Evolutionary conservation across 345 rosid genomes (phyloP).

Genomic region (Citrus trifoliata): DNA sequence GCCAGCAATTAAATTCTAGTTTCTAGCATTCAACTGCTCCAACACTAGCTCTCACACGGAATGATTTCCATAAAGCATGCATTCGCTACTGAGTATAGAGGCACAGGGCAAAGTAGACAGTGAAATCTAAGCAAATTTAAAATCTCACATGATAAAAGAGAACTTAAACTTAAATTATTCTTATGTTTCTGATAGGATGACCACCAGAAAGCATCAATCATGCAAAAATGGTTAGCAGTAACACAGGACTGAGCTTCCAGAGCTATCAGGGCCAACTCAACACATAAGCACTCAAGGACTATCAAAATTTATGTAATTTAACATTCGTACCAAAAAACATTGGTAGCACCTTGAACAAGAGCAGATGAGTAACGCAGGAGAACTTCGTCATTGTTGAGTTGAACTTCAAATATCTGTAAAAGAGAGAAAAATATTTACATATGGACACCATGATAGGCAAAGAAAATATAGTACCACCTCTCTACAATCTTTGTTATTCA

Average conservation of each 20-base stretch:
- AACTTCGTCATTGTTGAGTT: slow-evolving; percentile 64
- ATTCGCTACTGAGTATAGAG: not conserved
- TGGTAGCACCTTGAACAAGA: slow-evolving; percentile 95
- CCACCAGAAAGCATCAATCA: not conserved
- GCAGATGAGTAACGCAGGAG: slow-evolving; percentile 94
- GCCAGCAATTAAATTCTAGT: not conserved
- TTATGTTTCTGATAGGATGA: not conserved
- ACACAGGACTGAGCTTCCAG: not conserved
- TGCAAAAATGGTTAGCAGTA: not conserved
- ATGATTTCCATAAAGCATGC: not conserved
- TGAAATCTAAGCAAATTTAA: not conserved
- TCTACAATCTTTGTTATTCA: not conserved
- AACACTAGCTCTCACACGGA: not conserved
- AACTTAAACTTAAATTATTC: not conserved
- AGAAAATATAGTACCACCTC: not conserved
- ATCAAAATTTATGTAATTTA: not conserved
- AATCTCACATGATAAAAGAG: not conserved
- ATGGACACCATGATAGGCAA: not conserved
- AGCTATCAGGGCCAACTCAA: not conserved
- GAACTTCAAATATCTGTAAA: slow-evolving; percentile 84
- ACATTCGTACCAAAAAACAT: slow-evolving; percentile 86
- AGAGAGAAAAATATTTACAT: slow-evolving; percentile 6
- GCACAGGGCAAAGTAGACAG: not conserved
- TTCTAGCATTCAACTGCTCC: not conserved
- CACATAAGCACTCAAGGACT: slow-evolving; percentile 10